Conservation (phyloP, 768 basidiomycete genomes). For the Cystofilobasidium capitatum region DNA sequence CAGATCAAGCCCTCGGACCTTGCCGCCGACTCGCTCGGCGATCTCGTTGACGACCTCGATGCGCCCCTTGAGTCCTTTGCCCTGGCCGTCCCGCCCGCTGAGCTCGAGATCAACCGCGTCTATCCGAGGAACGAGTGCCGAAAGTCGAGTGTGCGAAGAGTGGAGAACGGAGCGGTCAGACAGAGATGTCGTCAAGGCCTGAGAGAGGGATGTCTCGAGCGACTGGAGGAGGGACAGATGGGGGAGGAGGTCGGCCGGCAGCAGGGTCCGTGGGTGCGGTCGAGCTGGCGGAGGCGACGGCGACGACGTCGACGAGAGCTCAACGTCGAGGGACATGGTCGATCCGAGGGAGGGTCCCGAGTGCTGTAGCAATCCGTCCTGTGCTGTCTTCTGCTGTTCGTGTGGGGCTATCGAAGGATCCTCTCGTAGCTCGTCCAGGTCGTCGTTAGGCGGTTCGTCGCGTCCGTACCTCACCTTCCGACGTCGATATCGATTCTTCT, state of each 20-base stretch:
- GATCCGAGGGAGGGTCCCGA: too few relatives aligned
- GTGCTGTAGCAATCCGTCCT: too few relatives aligned
- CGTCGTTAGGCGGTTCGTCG: too few relatives aligned
- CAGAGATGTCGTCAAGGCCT: conserved; percentile 10
- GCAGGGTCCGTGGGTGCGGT: conserved; percentile 13
- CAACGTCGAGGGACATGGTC: too few relatives aligned
- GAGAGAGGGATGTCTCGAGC: conserved; percentile 20
- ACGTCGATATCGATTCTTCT: too few relatives aligned
- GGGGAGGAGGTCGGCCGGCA: conserved; percentile 22
- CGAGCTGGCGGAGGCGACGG: not conserved
- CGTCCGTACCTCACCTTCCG: too few relatives aligned
- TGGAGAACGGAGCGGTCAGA: conserved; percentile 14
- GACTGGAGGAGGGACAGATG: conserved; percentile 22
- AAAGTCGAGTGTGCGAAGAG: conserved; percentile 11
- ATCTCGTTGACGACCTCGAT: conserved; percentile 39
- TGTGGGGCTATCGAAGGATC: too few relatives aligned
- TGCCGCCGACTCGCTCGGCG: conserved; percentile 73
- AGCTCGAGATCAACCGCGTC: conserved; percentile 20
- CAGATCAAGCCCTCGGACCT: conserved; percentile 77
- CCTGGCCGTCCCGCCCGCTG: conserved; percentile 20
- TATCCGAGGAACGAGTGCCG: conserved; percentile 15
- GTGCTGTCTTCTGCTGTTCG: too few relatives aligned
- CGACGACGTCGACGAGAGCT: not conserved
- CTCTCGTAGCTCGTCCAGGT: too few relatives aligned
- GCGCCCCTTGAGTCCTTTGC: conserved; percentile 36